Base-by-base conservation (phyloP, 2,329 filamentous ascomycete genomes). In the Apiospora rasikravindrae region DNA sequence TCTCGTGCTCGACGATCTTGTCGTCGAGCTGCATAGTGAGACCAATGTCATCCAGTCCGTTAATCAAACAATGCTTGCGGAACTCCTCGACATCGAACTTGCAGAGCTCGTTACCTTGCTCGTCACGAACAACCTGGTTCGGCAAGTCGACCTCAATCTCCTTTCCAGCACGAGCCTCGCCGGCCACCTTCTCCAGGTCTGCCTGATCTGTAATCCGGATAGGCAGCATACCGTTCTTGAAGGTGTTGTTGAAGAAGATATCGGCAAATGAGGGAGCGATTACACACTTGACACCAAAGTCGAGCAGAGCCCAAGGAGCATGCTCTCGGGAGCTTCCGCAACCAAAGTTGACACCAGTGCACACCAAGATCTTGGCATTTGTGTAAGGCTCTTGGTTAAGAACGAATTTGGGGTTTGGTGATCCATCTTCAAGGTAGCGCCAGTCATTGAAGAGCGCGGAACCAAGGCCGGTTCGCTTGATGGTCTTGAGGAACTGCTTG, bases 211-310 rank as follows among this genome's bases (percentile, higher is more conserved):
- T 85, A 80, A 98, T 93, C 73, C 88, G 84, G 73, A 98, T 90
- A 67, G 96, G 95, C 75, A 98, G 87, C 96, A 98, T 98, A 86
- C 96, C 96, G 86, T 99, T 99, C 89, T 99, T 98, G 90, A 98
- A 98, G n/a, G 93, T 96, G 88, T 99, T 99, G 90, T 98, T 98
- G 90, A 96, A 97, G 90, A 98, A 98, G 83, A 99, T 99, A 80
- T 97, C 94, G 72, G 77, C 86, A 74, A 89, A 90, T 0, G 93
- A 95, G 1, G 94, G 94, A 0, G 96, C 96, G 77, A 98, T 97
- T 79, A 98, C 88, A 82, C 93, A 96, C 81, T 93, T 94, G 85
- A 99, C 98, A 77, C 96, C 96, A 78, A 98, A 98, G 84, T 98
- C 96, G 72, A 97, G 91, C 33, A 98, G 89, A 7, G 96, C 96